Conservation (phyloP, 1,284 basidiomycete species). For the Rhodotorula sp. region DNA sequence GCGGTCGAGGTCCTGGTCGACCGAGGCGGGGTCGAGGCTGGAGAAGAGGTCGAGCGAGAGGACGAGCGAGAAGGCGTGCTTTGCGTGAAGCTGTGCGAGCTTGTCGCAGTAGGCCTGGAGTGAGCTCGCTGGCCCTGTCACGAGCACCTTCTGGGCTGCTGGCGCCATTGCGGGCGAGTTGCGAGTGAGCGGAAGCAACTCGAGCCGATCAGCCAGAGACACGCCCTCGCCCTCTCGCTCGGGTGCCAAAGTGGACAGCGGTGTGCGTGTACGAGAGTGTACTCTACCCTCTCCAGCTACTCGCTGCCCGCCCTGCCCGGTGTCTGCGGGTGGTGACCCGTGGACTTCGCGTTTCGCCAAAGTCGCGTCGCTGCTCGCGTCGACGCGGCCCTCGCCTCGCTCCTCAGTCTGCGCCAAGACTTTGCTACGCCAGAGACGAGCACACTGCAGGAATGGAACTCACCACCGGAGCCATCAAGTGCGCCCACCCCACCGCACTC, state of each 20-base stretch:
- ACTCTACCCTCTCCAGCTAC: not conserved
- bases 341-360: not conserved
- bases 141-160: conserved; percentile 54
- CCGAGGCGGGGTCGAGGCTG: conserved; percentile 48
- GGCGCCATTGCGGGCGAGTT: not conserved
- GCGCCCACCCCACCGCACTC: not conserved
- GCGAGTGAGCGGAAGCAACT: not conserved
- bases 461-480: conserved; percentile 21
- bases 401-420: not conserved
- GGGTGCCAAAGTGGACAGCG: not conserved
- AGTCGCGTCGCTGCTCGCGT: not conserved
- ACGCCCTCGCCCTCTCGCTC: not conserved
- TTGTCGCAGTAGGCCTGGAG: conserved; percentile 75
- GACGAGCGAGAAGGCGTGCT: conserved; percentile 89
- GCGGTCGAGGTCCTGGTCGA: conserved; percentile 60
- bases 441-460: conserved; percentile 6
- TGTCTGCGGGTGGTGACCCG: not conserved
- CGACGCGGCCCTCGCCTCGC: not conserved
- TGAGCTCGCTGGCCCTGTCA: conserved; percentile 69
- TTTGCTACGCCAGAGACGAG: not conserved
- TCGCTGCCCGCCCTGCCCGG: not conserved
- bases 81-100: conserved; percentile 80
- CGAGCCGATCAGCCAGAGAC: not conserved
- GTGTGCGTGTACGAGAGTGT: not conserved
- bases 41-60: conserved; percentile 88